Conservation (phyloP, 257 asterid species). For the Marsdenia floribunda region DNA sequence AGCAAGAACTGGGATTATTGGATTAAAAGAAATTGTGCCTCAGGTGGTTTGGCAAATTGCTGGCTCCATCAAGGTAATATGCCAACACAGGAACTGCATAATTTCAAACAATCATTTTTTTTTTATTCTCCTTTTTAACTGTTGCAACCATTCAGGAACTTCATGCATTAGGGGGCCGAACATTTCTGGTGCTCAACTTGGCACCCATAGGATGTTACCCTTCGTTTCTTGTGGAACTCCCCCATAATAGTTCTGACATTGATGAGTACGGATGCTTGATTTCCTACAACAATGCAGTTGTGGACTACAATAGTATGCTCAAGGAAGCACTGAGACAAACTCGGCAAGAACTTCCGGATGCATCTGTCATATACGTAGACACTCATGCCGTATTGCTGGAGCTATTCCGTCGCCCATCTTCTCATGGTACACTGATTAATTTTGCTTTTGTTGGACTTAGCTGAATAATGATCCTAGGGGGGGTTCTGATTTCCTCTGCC, state of each 20-base stretch:
- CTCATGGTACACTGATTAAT: constrained; percentile 14
- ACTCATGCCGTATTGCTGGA: constrained; percentile 54
- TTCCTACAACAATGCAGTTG: constrained; percentile 54
- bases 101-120: not conserved
- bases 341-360: constrained; percentile 39
- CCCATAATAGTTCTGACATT: constrained; percentile 48
- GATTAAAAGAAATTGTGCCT: constrained; percentile 39
- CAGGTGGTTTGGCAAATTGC: constrained; percentile 39
- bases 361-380: constrained; percentile 55
- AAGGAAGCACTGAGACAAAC: constrained; percentile 41
- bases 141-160: constrained; percentile 32
- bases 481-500: not conserved
- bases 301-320: constrained; percentile 59
- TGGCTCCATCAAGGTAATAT: constrained; percentile 45
- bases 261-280: constrained; percentile 59
- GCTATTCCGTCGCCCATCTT: constrained; percentile 61
- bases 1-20: constrained; percentile 36
- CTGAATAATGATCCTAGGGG: not conserved
- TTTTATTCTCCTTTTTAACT: not conserved
- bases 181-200: constrained; percentile 52
- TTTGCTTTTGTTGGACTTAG: not conserved
- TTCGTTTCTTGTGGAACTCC: constrained; percentile 38
- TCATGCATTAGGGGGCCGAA: constrained; percentile 49
- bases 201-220: constrained; percentile 73
- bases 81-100: too few relatives aligned